Evolutionary conservation across 2,329 filamentous ascomycete genomes (phyloP), one percentile per base, ranked within the genome.

Genomic region (Celoporthe dispersa): DNA sequence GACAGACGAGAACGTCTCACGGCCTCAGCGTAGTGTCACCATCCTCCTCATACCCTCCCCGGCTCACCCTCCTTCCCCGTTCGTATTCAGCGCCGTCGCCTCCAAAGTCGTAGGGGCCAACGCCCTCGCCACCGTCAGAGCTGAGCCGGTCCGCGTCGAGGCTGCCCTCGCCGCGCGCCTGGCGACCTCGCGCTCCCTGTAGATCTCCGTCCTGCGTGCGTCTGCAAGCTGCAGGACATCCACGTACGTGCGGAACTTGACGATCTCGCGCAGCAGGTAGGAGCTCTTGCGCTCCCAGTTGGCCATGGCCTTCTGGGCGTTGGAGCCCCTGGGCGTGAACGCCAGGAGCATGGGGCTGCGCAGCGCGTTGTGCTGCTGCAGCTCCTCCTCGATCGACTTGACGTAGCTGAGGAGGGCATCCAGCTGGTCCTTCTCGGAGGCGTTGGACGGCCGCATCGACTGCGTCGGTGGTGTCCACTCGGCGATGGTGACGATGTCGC

Each of bases 281-380:
- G 93, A 91, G 68, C 93, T 97, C 83, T 98, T 98, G 77, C 92
- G 90, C 84, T 99, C 94, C 95, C 96, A 99, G 80, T 99, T 99
- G 28, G 91, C 87, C 92, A 98, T 95, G 22, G 95, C 94, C 80
- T 92, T 94, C 72, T 84, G 84, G 22, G 91, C 88, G 76, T 98
- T 98, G 51, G 89, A 86, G 72, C 95, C 92, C 39, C 94, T 89
- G 3, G 94, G 92, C 19, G 93, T 94, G 78, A 97, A 98, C 11
- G 96, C 94, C 68, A 97, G 86, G 68, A 94, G 86, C 91, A 98
- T 96, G 2, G 94, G 91, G 69, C 90, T 90, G 74, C 96, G 90
- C 73, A 98, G 85, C 78, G 94, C 92, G 77, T 98, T 98, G 81
- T 99, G 96, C 72, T 87, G 86, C 78, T 93, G 88, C 64, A 98